Conservation (phyloP, 805 yeast species). For the Saturnispora galanensis region DNA sequence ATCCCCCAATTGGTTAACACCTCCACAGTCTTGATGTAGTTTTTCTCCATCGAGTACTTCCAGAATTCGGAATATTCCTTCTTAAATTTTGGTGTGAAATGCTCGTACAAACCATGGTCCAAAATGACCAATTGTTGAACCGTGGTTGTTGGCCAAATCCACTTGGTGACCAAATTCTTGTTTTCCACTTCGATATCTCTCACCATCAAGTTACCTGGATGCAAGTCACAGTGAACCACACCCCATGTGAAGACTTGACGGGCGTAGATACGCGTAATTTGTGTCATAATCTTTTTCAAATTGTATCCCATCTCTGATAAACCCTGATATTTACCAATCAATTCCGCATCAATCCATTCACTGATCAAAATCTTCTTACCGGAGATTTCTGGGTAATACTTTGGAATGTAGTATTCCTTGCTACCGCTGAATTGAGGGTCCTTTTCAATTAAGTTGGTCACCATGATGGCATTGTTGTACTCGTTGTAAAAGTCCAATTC, state of each 20-base stretch:
- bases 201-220: constrained; percentile 67
- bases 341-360: constrained; percentile 72
- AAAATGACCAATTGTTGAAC: constrained; percentile 53
- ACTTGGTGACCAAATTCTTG: constrained; percentile 4
- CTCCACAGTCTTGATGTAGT: constrained; percentile 35
- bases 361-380: constrained; percentile 45
- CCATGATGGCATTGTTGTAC: constrained; percentile 37
- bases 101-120: constrained; percentile 68
- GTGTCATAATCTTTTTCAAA: constrained; percentile 34
- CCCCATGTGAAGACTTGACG: constrained; percentile 60
- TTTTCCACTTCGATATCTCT: constrained; percentile 25
- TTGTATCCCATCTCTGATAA: constrained; percentile 33
- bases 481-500: constrained; percentile 59
- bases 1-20: constrained; percentile 62
- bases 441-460: constrained; percentile 28
- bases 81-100: constrained; percentile 40
- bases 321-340: constrained; percentile 38
- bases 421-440: constrained; percentile 31
- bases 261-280: constrained; percentile 42
- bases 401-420: constrained; percentile 45
- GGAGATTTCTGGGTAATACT: constrained; percentile 35
- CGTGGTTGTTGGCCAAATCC: constrained; percentile 11
- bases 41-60: constrained; percentile 48
- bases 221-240: constrained; percentile 66
- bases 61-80: constrained; percentile 52